Conservation (phyloP, 2,329 filamentous ascomycete species). For the Curvularia spicifera region DNA sequence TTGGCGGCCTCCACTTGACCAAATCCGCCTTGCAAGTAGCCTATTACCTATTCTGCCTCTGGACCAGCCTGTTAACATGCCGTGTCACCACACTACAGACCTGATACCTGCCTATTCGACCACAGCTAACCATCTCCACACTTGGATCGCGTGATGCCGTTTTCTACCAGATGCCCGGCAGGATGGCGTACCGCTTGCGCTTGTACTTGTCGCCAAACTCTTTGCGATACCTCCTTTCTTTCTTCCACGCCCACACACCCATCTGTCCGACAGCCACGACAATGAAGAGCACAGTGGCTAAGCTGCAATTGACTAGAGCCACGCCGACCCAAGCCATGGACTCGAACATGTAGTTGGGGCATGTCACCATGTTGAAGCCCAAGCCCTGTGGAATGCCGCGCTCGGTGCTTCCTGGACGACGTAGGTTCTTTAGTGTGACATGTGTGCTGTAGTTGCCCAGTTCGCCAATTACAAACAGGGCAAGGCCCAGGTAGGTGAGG, state of each 20-base stretch:
- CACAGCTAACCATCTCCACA: not conserved
- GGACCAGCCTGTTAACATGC: not conserved
- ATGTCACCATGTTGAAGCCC: slow-evolving; percentile 86
- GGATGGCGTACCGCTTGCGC: slow-evolving; percentile 85
- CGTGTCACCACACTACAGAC: slow-evolving; percentile 6
- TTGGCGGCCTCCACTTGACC: not conserved
- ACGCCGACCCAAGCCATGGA: slow-evolving; percentile 84
- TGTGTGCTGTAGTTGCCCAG: slow-evolving; percentile 81
- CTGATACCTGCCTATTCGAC: not conserved
- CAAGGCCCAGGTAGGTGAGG: slow-evolving; percentile 66
- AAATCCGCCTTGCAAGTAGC: not conserved
- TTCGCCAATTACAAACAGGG: slow-evolving; percentile 79
- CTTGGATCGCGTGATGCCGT: not conserved
- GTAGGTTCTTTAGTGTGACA: slow-evolving; percentile 76
- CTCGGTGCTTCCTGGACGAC: slow-evolving; percentile 77
- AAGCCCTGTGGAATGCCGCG: slow-evolving; percentile 86
- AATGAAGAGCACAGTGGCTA: slow-evolving; percentile 79
- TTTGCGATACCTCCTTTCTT: slow-evolving; percentile 87
- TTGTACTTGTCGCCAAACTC: slow-evolving; percentile 94
- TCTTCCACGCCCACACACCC: slow-evolving; percentile 86
- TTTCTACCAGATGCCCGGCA: slow-evolving; percentile 74
- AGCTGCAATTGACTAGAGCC: slow-evolving; percentile 78
- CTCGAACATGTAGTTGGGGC: slow-evolving; percentile 98
- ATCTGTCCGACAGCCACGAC: slow-evolving; percentile 77
- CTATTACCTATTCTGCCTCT: not conserved